Evolutionary conservation across 176 grass and related monocot species (phyloP), one percentile per base, ranked within the genome.

Genomic region (Echinochloa phyllopogon): DNA sequence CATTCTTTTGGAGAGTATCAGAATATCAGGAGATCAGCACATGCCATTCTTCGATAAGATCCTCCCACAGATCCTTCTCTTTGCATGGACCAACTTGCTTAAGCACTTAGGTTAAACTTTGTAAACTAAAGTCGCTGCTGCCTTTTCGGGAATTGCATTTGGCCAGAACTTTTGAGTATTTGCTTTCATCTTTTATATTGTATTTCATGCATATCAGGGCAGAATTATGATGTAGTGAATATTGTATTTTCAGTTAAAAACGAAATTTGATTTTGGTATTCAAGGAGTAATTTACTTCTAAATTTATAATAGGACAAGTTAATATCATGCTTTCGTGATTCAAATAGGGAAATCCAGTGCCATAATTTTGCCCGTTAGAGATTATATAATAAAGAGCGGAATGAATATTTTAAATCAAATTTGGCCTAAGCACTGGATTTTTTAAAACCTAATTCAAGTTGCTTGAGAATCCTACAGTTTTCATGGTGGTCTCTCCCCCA

Each of bases 401-500:
- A 70, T 60, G 48, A 48, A 59, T 14, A 82, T 60, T 39, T 39
- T 59, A 9, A 81, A 27, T 60, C 25, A 59, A 74, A 23, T 45
- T 59, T 40, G 18, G 21, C 18, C 56, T 59, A 69, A 60, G 17
- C 14, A 76, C 29, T 16, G 25, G 37, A 59, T 21, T 16, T 45
- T 45, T 15, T 74, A 63, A 71, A 72, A 73, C 45, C 52, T 72
- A 36, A 50, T 74, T 71, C 10, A 90, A 56, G 56, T 77, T 86
- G 65, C 8, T 64, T 66, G 24, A 77, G 68, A 77, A 86, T 72
- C 45, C 21, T 77, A 55, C 72, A 25, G 21, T 48, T 89, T 48
- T 56, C 63, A 75, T 86, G 64, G 72, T 70, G 18, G 25, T 12
- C 37, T 42, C 72, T n/a, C 59, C 37, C 58, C 18, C 4, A 77